A percentile compares a stretch with the other conserved stretches of the same genome.
These are phyloP conservation scores for Tulasnella sp. DNA, from an alignment of 768 basidiomycete species.

Conservation along the genomic window DNA sequence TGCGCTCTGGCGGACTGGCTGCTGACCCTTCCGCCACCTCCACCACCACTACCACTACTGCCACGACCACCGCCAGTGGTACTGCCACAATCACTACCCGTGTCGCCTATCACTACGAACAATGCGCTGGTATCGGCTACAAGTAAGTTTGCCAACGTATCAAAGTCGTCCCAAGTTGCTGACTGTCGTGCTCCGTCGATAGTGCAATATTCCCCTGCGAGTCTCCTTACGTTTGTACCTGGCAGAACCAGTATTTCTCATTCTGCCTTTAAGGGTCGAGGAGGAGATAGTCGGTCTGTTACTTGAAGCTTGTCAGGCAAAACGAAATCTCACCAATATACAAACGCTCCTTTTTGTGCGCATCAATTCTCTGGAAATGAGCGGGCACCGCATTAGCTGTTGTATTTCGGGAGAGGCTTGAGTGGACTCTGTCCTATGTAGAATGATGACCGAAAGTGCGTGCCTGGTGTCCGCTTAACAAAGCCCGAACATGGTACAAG, in stretches of 20 bases:
- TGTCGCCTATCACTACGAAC: conserved; percentile 21
- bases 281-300: neutral
- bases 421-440: too few relatives aligned
- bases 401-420: too few relatives aligned
- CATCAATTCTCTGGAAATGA: too few relatives aligned
- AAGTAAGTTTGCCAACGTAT: neutral
- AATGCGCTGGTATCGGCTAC: neutral
- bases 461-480: too few relatives aligned
- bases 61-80: conserved; percentile 7
- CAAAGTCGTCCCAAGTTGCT: neutral
- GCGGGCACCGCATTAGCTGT: too few relatives aligned
- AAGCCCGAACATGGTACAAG: too few relatives aligned
- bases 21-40: too few relatives aligned
- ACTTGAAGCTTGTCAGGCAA: neutral
- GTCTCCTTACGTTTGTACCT: conserved; percentile 21
- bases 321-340: too few relatives aligned
- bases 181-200: conserved; percentile 19
- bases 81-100: too few relatives aligned
- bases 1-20: too few relatives aligned
- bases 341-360: too few relatives aligned
- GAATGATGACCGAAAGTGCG: too few relatives aligned
- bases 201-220: conserved; percentile 33
- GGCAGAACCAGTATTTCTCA: neutral
- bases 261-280: conserved; percentile 28
- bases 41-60: conserved; percentile 37